Evolutionary conservation across 306 rosid species (phyloP).

Genomic region (Rosa persica): DNA sequence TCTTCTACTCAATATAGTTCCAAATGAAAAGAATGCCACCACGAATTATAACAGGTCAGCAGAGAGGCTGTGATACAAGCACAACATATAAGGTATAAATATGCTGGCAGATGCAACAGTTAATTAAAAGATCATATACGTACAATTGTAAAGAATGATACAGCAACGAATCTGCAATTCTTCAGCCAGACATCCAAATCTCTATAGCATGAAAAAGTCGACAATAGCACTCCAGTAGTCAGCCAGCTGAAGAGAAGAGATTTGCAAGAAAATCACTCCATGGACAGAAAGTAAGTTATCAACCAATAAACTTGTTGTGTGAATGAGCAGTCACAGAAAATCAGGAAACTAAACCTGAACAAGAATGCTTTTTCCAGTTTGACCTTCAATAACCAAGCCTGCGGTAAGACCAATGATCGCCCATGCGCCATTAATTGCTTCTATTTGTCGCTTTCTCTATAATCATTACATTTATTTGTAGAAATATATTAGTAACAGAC

Average conservation of each 20-base stretch:
- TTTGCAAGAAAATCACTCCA: constrained; percentile 19
- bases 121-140: constrained; percentile 14
- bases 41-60: constrained; percentile 14
- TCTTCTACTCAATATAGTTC: constrained; percentile 1
- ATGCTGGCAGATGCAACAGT: constrained; percentile 24
- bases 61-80: constrained; percentile 14
- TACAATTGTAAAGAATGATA: constrained; percentile 34
- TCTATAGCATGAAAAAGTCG: constrained; percentile 51
- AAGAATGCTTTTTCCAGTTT: constrained; percentile 73
- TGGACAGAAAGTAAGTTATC: constrained; percentile 20
- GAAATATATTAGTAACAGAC: constrained; percentile 14
- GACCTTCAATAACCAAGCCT: constrained; percentile 78
- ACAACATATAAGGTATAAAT: constrained; percentile 24
- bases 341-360: constrained; percentile 55
- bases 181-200: constrained; percentile 19
- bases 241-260: constrained; percentile 55
- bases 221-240: constrained; percentile 55
- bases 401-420: constrained; percentile 94
- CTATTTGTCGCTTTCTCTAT: constrained; percentile 80
- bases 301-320: constrained; percentile 14
- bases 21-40: constrained; percentile 25
- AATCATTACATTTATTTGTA: constrained; percentile 30
- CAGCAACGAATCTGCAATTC: constrained; percentile 37
- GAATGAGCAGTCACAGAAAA: not conserved
- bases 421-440: constrained; percentile 96